Base-by-base conservation (phyloP, 345 rosid species). In the Pistacia vera region DNA sequence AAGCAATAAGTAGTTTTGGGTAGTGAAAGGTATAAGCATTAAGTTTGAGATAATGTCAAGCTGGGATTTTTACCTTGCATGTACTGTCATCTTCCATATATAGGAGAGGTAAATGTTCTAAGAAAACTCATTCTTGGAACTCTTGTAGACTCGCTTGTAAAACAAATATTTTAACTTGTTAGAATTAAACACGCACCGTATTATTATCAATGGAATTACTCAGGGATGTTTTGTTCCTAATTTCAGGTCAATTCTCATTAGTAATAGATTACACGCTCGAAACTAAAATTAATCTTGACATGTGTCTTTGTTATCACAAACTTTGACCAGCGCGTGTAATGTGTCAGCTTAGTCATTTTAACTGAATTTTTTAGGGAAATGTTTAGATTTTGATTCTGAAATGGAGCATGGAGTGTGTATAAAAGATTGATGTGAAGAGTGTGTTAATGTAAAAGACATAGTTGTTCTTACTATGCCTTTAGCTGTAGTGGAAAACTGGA, bases 351-450 rank as follows among this genome's bases (percentile, higher is more conserved):
- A 11, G 9, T 38, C 18, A 55, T n/a, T 36, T 35, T n/a, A n/a
- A 35, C 51, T 17, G 2, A 17, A 18, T 33, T 41, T 55, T 52
- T n/a, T 2, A 4, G 2, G 6, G 18, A 30, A 30, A 11, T 8
- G 33, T 33, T 54, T 41, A 69, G 14, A 28, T 33, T 70, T 56
- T 57, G 11, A 70, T 70, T 55, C n/a, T 70, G 20, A 56, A 16
- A 38, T 2, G 35, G 13, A 56, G 22, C 0, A 2, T 16, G n/a
- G 33, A 4, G 35, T 2, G 63, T 57, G 12, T 6, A 38, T 56
- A 5, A 70, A 70, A 38, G 20, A 13, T 36, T 38, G 8, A 56
- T 17, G 33, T 51, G 8, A 18, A 52, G 28, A 25, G 1, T 22
- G 20, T 3, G 8, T 52, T 13, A 36, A 68, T 49, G 11, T 54